Conservation (phyloP, 345 rosid species). For the Gossypium rotundifolium region DNA sequence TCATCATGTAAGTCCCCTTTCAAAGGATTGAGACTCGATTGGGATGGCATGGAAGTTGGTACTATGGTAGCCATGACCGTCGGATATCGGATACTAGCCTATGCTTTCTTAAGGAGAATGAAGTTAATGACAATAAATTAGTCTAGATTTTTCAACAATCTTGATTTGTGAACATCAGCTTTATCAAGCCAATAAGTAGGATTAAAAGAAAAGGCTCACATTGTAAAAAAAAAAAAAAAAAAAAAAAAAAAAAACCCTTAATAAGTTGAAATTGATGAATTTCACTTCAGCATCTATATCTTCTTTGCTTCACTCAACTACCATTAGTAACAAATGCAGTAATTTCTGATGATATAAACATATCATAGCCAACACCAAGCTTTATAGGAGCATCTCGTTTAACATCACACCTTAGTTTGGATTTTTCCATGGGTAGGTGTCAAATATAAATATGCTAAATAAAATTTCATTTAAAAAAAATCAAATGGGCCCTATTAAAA, state of each 20-base stretch:
- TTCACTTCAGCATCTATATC: background rate
- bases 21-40: constrained; percentile 13
- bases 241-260: no score
- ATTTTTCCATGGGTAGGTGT: no score
- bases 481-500: no score
- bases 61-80: constrained; percentile 25
- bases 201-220: background rate
- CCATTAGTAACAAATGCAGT: no score
- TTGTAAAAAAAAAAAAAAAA: background rate
- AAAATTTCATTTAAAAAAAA: no score
- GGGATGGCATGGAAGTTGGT: constrained; percentile 17
- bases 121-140: constrained; percentile 17
- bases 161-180: background rate
- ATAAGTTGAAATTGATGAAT: background rate
- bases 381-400: no score
- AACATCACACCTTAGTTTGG: no score
- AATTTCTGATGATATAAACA: no score
- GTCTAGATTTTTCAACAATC: background rate
- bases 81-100: constrained; percentile 28
- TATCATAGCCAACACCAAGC: no score
- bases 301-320: background rate
- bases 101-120: constrained; percentile 22
- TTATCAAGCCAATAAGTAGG: background rate
- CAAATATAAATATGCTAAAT: no score
- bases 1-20: constrained; percentile 7